phyloP scores from a whole-genome alignment of 2,329 filamentous ascomycete genomes.

The Colletotrichum horii region DNA sequence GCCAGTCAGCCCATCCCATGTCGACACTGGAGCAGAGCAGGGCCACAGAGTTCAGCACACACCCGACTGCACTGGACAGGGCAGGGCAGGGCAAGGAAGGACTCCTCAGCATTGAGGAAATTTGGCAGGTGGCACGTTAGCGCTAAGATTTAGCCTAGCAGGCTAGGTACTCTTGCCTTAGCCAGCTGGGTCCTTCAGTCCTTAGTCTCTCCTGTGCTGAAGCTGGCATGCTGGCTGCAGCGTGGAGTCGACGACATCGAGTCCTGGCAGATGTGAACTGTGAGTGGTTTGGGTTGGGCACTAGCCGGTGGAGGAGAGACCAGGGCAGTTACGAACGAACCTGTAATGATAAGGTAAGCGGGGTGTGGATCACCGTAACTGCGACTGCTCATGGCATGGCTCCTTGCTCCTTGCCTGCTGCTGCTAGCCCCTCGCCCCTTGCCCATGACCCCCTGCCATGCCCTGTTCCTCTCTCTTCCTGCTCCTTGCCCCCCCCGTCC shows the following conservation, averaged over 20 bases:
- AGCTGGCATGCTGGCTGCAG: not conserved
- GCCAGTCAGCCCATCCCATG: not conserved
- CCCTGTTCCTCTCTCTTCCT: not conserved
- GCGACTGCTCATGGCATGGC: not conserved
- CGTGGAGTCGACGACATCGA: not conserved
- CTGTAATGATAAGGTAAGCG: constrained; percentile 23
- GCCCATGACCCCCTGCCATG: not conserved
- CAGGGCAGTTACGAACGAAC: not conserved
- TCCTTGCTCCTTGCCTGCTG: not conserved
- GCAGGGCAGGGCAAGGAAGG: too few species aligned
- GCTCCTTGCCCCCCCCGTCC: not conserved
- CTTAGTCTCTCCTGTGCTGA: not conserved
- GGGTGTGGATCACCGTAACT: not conserved
- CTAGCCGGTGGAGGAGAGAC: not conserved
- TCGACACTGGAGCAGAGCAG: not conserved
- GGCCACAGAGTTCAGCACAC: not conserved
- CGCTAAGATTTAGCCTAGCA: not conserved
- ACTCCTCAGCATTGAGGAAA: not conserved
- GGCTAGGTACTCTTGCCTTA: not conserved
- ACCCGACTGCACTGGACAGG: not conserved
- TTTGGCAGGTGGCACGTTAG: not conserved
- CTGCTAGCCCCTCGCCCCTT: not conserved
- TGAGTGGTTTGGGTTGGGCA: not conserved
- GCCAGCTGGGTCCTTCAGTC: not conserved
- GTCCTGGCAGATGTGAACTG: not conserved